Evolutionary conservation across 2,329 filamentous ascomycete species (phyloP).

Genomic region (Periconia macrospinosa): DNA sequence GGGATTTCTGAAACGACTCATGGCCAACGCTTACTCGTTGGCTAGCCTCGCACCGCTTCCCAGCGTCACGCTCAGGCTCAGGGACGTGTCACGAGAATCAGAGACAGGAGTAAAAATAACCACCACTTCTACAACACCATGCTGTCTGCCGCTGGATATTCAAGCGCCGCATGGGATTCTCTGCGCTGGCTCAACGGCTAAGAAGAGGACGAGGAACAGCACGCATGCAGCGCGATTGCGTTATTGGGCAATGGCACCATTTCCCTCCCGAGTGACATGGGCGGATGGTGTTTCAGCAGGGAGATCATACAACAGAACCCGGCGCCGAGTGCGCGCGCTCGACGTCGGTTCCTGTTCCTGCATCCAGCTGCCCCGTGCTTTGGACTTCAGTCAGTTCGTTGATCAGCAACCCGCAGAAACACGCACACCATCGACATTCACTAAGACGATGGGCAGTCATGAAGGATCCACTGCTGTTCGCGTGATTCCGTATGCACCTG

Average conservation of each 20-base stretch:
- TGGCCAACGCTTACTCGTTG: constrained; percentile 27
- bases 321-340: constrained; percentile 32
- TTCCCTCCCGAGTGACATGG: constrained; percentile 12
- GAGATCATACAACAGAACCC: constrained; percentile 36
- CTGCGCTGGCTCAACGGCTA: background rate
- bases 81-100: background rate
- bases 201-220: constrained; percentile 2
- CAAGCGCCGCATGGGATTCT: background rate
- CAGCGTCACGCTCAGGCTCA: constrained; percentile 34
- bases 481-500: constrained; percentile 7
- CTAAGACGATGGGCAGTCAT: constrained; percentile 16
- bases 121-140: background rate
- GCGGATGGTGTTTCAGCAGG: constrained; percentile 38
- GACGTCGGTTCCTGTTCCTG: too few species aligned
- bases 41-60: constrained; percentile 23
- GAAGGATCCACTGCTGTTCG: constrained; percentile 11
- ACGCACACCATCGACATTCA: too few species aligned
- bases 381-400: constrained; percentile 20
- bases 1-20: constrained; percentile 39
- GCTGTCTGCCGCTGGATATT: too few species aligned
- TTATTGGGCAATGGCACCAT: constrained; percentile 13
- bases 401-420: constrained; percentile 22
- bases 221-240: constrained; percentile 6
- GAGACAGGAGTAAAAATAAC: constrained; percentile 3
- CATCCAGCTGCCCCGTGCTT: constrained; percentile 24